Percentiles rank a stretch among this genome's conserved stretches.
Conservation (phyloP, 495 filamentous ascomycete genomes). For the Barbatosphaeria neglecta region DNA sequence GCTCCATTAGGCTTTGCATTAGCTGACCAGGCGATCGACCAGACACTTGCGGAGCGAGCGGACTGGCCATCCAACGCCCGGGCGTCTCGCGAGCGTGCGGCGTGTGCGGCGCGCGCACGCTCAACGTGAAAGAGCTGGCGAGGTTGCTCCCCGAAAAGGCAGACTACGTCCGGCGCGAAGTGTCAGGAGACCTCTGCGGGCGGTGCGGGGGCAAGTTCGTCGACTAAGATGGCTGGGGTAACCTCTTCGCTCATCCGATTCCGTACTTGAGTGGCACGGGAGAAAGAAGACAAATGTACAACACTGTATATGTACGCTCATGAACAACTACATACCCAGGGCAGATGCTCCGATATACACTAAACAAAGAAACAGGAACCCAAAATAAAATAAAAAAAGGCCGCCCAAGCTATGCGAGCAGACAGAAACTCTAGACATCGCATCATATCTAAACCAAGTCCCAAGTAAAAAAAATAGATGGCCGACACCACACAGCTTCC, state of each 20-base stretch:
- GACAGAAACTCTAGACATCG: too few species aligned
- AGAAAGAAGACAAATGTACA: too few species aligned
- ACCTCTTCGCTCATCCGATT: background rate
- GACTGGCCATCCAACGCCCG: slow-evolving; percentile 30
- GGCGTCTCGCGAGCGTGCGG: slow-evolving; percentile 30
- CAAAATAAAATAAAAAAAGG: too few species aligned
- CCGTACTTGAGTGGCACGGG: too few species aligned
- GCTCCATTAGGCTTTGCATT: background rate
- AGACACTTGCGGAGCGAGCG: slow-evolving; percentile 29
- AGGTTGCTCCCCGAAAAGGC: slow-evolving; percentile 9
- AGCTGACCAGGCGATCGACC: too few species aligned
- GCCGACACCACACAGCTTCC: background rate
- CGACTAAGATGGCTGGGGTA: slow-evolving; percentile 5
- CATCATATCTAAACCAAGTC: too few species aligned
- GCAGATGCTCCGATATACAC: too few species aligned
- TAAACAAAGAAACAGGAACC: too few species aligned
- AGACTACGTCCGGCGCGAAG: slow-evolving; percentile 12
- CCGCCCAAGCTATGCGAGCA: too few species aligned
- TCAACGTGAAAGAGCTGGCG: slow-evolving; percentile 16
- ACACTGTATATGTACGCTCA: background rate
- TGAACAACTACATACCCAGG: too few species aligned
- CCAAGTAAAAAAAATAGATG: too few species aligned
- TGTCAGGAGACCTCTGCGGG: slow-evolving; percentile 26
- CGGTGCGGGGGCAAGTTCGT: slow-evolving; percentile 37
- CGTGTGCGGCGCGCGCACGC: slow-evolving; percentile 29